These are phyloP conservation scores for Sclerotinia sclerotiorum DNA, from an alignment of 2,329 filamentous ascomycete species.

Conservation along the genomic window DNA sequence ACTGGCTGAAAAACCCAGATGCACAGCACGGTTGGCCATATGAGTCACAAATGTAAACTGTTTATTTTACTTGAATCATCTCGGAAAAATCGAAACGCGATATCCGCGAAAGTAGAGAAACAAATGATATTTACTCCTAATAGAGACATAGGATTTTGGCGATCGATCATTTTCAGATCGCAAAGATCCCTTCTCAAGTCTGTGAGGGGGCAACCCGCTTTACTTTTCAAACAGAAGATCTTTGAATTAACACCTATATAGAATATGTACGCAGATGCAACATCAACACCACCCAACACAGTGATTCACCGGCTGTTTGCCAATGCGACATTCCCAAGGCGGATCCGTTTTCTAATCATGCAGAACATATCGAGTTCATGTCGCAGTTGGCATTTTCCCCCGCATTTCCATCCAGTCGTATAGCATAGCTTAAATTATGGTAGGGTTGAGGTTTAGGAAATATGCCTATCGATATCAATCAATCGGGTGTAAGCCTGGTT, in stretches of 20 bases:
- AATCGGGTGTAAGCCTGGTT: background rate
- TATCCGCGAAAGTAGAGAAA: too few relatives aligned
- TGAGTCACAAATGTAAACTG: too few relatives aligned
- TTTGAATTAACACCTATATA: background rate
- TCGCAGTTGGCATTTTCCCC: background rate
- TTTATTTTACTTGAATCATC: too few relatives aligned
- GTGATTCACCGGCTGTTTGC: background rate
- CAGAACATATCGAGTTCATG: background rate
- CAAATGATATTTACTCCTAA: too few relatives aligned
- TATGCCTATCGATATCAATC: background rate
- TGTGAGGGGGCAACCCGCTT: too few relatives aligned
- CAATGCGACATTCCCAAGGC: background rate
- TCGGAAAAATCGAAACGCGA: too few relatives aligned
- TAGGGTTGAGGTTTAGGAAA: background rate
- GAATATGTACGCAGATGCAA: background rate
- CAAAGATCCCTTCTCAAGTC: too few relatives aligned
- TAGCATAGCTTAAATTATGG: background rate
- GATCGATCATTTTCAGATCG: too few relatives aligned
- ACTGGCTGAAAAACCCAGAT: background rate
- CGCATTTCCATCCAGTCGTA: background rate
- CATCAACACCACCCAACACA: background rate
- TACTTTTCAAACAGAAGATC: too few relatives aligned
- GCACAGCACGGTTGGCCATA: too few relatives aligned
- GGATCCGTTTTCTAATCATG: background rate
- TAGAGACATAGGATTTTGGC: too few relatives aligned